Conservation (phyloP, 2,329 filamentous ascomycete species). For the Acephala macrosclerotiorum region DNA sequence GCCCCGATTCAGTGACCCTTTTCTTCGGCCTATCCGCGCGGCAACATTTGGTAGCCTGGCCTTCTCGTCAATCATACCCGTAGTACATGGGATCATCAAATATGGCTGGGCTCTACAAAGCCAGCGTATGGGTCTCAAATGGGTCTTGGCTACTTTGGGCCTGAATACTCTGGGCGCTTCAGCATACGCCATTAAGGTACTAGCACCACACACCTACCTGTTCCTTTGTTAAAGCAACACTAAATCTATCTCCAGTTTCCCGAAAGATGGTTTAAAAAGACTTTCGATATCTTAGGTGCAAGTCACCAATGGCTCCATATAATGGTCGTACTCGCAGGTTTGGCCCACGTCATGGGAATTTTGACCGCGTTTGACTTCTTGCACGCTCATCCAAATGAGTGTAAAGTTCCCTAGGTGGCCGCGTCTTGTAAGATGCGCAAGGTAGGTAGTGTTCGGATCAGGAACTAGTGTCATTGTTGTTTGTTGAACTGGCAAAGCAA, state of each 20-base stretch:
- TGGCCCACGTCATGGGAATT: too few species aligned
- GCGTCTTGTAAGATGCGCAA: too few species aligned
- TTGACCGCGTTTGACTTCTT: too few species aligned
- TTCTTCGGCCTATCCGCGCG: constrained; percentile 49
- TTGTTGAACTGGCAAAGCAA: too few species aligned
- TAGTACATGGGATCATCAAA: constrained; percentile 47
- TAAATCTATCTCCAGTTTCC: constrained; percentile 46
- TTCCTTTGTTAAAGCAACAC: too few species aligned
- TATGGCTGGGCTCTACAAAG: constrained; percentile 47
- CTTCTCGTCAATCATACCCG: constrained; percentile 49
- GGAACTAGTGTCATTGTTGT: too few species aligned
- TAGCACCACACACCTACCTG: constrained; percentile 6
- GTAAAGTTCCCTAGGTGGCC: too few species aligned
- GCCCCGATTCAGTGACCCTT: constrained; percentile 47
- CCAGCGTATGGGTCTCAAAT: constrained; percentile 49
- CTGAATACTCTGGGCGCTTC: constrained; percentile 49
- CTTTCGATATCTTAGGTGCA: constrained; percentile 54
- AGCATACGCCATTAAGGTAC: constrained; percentile 48
- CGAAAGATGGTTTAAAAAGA: constrained; percentile 51
- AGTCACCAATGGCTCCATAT: constrained; percentile 59
- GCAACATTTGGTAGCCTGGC: constrained; percentile 51
- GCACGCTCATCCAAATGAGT: too few species aligned
- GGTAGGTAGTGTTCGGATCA: too few species aligned
- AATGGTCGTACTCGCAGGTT: constrained; percentile 51
- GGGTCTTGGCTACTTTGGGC: constrained; percentile 48